These are phyloP conservation scores for Primulina huaijiensis DNA, from an alignment of 257 asterid species.

Conservation along the genomic window DNA sequence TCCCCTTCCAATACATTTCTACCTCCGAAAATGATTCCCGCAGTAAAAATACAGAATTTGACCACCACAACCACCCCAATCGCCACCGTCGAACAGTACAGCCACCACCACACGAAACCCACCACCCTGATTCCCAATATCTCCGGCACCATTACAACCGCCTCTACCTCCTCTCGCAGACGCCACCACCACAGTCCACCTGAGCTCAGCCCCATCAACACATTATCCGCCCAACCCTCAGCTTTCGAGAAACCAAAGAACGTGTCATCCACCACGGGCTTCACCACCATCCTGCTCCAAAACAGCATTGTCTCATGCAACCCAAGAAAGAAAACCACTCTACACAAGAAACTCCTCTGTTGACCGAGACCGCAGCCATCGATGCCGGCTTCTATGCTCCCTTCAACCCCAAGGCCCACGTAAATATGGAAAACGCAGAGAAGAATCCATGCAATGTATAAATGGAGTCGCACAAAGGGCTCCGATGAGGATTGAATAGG, in stretches of 20 bases:
- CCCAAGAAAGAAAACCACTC: conserved; percentile 59
- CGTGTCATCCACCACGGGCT: conserved; percentile 76
- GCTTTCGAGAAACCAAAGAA: conserved; percentile 37
- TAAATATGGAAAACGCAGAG: conserved; percentile 48
- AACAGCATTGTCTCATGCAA: conserved; percentile 61
- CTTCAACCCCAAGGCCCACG: conserved; percentile 72
- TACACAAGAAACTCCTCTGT: conserved; percentile 28
- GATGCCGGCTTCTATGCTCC: conserved; percentile 60
- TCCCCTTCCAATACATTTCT: conserved; percentile 9
- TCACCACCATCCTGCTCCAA: conserved; percentile 63
- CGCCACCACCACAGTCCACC: conserved; percentile 77
- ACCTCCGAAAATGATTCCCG: conserved; percentile 16
- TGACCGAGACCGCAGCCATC: conserved; percentile 47
- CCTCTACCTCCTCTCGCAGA: conserved; percentile 61
- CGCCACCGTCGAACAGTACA: conserved; percentile 55
- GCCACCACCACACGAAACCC: conserved; percentile 59
- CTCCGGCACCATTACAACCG: conserved; percentile 54
- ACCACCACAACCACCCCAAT: conserved; percentile 46
- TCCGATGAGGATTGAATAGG: too few species aligned
- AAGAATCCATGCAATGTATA: conserved; percentile 47
- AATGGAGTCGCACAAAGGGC: conserved; percentile 13
- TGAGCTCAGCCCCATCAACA: conserved; percentile 43
- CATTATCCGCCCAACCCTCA: conserved; percentile 51
- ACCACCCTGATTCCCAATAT: conserved; percentile 40
- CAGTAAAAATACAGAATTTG: conserved; percentile 30